Base-by-base conservation (phyloP, 768 basidiomycete genomes). In the Serendipita sp. region DNA sequence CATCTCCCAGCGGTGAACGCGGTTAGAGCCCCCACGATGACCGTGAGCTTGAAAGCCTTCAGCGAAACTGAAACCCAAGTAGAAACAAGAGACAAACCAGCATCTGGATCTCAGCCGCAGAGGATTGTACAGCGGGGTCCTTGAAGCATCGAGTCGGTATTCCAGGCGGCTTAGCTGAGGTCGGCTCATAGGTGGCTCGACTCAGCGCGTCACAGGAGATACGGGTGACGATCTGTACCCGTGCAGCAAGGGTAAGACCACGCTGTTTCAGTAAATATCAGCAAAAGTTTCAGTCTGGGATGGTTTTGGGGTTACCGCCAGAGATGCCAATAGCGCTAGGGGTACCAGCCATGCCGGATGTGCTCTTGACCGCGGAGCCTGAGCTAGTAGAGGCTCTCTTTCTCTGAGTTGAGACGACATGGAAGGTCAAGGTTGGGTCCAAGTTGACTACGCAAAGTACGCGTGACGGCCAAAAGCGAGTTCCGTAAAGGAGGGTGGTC, bases 1-100 rank as follows among this genome's bases (percentile, higher is more conserved):
- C 92, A 96, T 76, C 85, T 88, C 0, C 88, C 89, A 0, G 90
- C 90, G 3, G 88, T 89, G 54, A 90, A 75, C 0, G 89, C 89
- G 63, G 88, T 87, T 45, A 96, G 77, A 4, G 82, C 71, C 63
- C 89, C 91, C 84, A 88, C 87, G 7, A 80, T 80, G 10, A 88
- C 84, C 1, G 85, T 85, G 73, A 94, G 35, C 28, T 28, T 4
- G 23, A 60, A 28, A 38, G 34, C 56, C 32, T n/a, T 83, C 35
- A 70, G 74, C 74, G 65, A 10, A 32, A 8, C 60, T 62, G 18
- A 62, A 16, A 18, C 52, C n/a, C 30, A 46, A 3, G 30, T 3
- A 34, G 45, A 56, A 65, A 13, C 5, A n/a, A 15, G 23, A 60
- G n/a, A 67, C 68, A 44, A 44, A 60, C 83, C 80, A 4, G 85